A percentile compares a stretch with the other conserved stretches of the same genome.
phyloP scores from a whole-genome alignment of 805 yeast species.

The Cyberlindnera meyerae region DNA sequence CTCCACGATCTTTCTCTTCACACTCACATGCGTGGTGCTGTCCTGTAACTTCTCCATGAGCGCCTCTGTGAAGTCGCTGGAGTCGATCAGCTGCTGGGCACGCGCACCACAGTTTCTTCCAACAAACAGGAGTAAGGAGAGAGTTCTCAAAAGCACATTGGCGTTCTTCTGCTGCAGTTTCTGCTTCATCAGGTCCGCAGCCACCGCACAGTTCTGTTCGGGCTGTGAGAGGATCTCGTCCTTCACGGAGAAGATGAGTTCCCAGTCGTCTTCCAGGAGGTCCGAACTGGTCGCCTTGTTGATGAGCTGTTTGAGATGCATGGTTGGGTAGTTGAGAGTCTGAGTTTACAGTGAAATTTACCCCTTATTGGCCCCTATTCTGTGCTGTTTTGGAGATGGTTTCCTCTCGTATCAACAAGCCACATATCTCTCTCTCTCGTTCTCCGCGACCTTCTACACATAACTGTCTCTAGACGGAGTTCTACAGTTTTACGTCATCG shows the following conservation, averaged over 20 bases:
- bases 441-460: too few species aligned
- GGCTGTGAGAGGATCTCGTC: slow-evolving; percentile 61
- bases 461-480: too few species aligned
- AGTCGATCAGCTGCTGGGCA: slow-evolving; percentile 57
- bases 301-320: too few species aligned
- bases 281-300: slow-evolving; percentile 59
- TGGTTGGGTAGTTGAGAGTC: too few species aligned
- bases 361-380: too few species aligned
- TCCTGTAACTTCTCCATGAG: slow-evolving; percentile 49
- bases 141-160: slow-evolving; percentile 56
- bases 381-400: too few species aligned
- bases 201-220: slow-evolving; percentile 38
- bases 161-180: slow-evolving; percentile 53
- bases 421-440: too few species aligned
- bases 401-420: too few species aligned
- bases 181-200: slow-evolving; percentile 37
- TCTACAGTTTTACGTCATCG: too few species aligned
- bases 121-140: slow-evolving; percentile 51
- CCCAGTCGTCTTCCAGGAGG: slow-evolving; percentile 66
- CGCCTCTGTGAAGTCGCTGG: slow-evolving; percentile 45
- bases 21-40: slow-evolving; percentile 54
- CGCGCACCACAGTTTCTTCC: slow-evolving; percentile 78
- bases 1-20: slow-evolving; percentile 62
- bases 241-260: slow-evolving; percentile 56
- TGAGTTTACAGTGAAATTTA: too few species aligned